Evolutionary conservation across 2,329 filamentous ascomycete genomes (phyloP).

Genomic region (Monilinia laxa): DNA sequence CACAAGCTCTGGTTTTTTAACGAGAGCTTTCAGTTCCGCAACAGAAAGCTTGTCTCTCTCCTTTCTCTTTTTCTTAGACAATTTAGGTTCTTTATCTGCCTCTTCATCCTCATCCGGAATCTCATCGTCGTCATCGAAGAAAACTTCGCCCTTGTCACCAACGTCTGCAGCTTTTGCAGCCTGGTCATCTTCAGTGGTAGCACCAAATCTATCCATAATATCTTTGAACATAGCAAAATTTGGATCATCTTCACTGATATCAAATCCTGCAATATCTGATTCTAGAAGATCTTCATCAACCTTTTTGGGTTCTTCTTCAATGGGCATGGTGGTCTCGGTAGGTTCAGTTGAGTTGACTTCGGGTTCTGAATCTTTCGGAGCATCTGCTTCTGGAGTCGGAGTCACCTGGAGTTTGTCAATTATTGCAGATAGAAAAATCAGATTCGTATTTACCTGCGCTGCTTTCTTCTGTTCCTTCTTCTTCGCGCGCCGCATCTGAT

Average conservation of each 20-base stretch:
- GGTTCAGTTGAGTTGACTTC: conserved; percentile 10
- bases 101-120: conserved; percentile 84
- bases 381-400: conserved; percentile 35
- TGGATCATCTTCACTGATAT: conserved; percentile 67
- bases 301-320: conserved; percentile 31
- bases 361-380: conserved; percentile 42
- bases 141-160: conserved; percentile 80
- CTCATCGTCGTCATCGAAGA: conserved; percentile 79
- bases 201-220: conserved; percentile 78
- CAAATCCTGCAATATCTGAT: conserved; percentile 47
- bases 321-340: conserved; percentile 32
- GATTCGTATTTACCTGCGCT: conserved; percentile 49
- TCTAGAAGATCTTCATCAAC: conserved; percentile 45
- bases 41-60: conserved; percentile 88
- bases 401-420: conserved; percentile 38
- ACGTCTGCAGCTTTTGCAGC: conserved; percentile 63
- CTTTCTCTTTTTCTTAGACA: conserved; percentile 96
- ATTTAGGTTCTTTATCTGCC: conserved; percentile 59
- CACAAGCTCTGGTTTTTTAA: conserved; percentile 87
- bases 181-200: conserved; percentile 60
- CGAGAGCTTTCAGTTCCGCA: conserved; percentile 90
- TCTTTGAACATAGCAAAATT: conserved; percentile 81
- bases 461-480: conserved; percentile 88
- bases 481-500: conserved; percentile 87
- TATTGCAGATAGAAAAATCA: conserved; percentile 4